Conservation (phyloP, 2,329 filamentous ascomycete genomes). For the Pseudocercospora pini-densiflorae region DNA sequence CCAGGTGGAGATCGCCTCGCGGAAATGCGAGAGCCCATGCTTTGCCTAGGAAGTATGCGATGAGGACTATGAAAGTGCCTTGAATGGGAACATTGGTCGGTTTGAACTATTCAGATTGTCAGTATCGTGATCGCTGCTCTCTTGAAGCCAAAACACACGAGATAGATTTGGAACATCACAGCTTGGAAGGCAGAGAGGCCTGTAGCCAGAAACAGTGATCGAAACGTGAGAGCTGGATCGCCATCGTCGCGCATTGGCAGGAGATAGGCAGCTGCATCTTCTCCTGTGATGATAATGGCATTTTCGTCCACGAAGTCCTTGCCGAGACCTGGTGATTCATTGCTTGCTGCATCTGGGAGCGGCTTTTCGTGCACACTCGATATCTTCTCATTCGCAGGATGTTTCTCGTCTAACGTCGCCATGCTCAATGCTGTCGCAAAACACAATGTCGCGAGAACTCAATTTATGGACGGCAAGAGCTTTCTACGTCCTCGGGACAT, state of each 20-base stretch:
- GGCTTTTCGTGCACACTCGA: neutral
- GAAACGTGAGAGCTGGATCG: conserved; percentile 59
- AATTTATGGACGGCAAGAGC: neutral
- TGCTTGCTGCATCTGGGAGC: neutral
- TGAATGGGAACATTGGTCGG: conserved; percentile 54
- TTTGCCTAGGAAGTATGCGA: conserved; percentile 61
- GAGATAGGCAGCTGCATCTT: conserved; percentile 56
- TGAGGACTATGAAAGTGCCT: conserved; percentile 62
- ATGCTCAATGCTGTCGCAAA: neutral
- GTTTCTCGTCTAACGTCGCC: neutral
- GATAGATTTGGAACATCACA: conserved; percentile 61
- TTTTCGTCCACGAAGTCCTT: conserved; percentile 37
- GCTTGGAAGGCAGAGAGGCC: conserved; percentile 58
- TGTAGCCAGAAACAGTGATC: conserved; percentile 57
- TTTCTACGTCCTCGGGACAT: neutral
- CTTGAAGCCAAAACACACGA: conserved; percentile 41
- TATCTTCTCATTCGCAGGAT: neutral
- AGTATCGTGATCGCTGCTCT: neutral
- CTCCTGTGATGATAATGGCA: conserved; percentile 57
- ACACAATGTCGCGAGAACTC: neutral
- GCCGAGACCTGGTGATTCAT: neutral
- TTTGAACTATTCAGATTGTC: conserved; percentile 51
- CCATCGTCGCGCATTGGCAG: conserved; percentile 59
- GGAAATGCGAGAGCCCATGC: conserved; percentile 55
- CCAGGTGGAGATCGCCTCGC: conserved; percentile 56